Base-by-base conservation (phyloP, 2,329 filamentous ascomycete genomes). In the Aspergillus tubingensis region DNA sequence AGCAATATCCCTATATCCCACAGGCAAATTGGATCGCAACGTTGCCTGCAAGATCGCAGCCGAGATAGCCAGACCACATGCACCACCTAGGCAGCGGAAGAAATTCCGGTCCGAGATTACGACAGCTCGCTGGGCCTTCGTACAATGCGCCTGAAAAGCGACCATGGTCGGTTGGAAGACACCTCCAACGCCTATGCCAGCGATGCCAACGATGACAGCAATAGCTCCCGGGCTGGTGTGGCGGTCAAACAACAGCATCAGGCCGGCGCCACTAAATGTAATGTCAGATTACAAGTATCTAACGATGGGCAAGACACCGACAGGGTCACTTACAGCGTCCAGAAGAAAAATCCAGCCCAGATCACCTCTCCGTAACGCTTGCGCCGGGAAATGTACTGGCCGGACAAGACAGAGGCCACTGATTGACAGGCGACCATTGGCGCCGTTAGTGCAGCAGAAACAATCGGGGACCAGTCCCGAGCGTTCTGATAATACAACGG, bases 41-140 rank as follows among this genome's bases (percentile, higher is more conserved):
- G 70, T 71, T 3, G 74, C 72, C 39, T 76, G 75, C 38, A 83
- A 72, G 2, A 87, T 74, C 2, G 84, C 83, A 1, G 84, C 84
- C 0, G 82, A 84, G 8, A 87, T 74, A 0, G 85, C 85, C 0
- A 89, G 79, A 0, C 86, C 86, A 13, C 82, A 78, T 1, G 85
- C 79, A 23, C 85, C 86, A 8, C 87, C 86, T 3, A 85, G 75
- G 50, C 81, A 83, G 7, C 87, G 82, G 61, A 88, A 79, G 68
- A 88, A 88, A 65, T 89, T 89, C 1, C 86, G 80, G 54, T 83
- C 82, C 2, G 84, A 85, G 38, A 87, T 88, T 19, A 87, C 82
- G 1, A 88, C 83, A 0, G 87, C 86, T 19, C 86, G 80, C 47
- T 88, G 82, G 0, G 80, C 74, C 68, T 85, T 85, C 1, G 79